A percentile compares a stretch with the other conserved stretches of the same genome.
These are phyloP conservation scores for Fraxinus pennsylvanica DNA, from an alignment of 257 asterid species.

Conservation along the genomic window DNA sequence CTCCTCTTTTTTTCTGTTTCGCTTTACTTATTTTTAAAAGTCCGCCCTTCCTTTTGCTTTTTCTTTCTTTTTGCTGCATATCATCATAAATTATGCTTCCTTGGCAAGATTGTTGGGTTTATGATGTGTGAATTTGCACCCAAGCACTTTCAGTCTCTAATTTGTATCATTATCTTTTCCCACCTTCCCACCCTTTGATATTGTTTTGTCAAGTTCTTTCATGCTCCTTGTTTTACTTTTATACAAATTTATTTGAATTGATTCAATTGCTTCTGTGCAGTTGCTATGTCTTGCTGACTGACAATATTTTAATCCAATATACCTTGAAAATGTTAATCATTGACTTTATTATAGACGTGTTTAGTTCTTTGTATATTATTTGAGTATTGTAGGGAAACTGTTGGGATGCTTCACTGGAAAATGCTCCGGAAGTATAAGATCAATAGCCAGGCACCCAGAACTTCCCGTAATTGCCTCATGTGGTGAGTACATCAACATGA, in stretches of 20 bases:
- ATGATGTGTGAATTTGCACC: background rate
- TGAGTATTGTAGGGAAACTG: conserved; percentile 61
- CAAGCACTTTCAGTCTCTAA: background rate
- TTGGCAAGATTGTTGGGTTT: background rate
- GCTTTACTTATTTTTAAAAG: background rate
- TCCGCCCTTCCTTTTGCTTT: background rate
- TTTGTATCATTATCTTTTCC: background rate
- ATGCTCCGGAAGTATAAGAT: conserved; percentile 91
- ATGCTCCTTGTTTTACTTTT: background rate
- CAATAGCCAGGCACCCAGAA: conserved; percentile 76
- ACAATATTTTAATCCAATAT: background rate
- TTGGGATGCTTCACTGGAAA: conserved; percentile 88
- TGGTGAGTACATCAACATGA: conserved; percentile 50
- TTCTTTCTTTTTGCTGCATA: background rate
- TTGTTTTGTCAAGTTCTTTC: background rate
- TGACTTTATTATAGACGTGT: background rate
- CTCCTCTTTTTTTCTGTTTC: background rate
- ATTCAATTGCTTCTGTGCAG: background rate
- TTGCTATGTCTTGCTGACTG: conserved; percentile 6
- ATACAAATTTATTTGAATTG: background rate
- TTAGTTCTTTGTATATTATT: background rate
- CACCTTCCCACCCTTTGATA: background rate
- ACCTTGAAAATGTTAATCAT: background rate
- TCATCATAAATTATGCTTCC: background rate
- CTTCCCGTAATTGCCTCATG: conserved; percentile 91